These are phyloP conservation scores for Vitis cinerea DNA, from an alignment of 164 flowering plant species.

Conservation along the genomic window DNA sequence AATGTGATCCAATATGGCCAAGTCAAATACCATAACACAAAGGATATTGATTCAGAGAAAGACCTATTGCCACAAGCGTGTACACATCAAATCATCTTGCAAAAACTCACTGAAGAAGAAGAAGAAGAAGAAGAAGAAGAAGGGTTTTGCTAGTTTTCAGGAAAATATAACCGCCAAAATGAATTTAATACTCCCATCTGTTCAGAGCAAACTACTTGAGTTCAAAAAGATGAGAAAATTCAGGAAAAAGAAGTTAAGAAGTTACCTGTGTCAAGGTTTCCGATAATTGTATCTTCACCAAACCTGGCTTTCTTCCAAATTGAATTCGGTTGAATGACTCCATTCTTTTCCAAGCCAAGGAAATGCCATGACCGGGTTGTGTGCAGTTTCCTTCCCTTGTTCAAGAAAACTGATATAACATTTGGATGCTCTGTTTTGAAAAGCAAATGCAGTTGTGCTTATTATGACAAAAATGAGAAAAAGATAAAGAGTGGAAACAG, in stretches of 20 bases:
- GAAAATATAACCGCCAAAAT: too few species aligned
- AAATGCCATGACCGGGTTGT: conserved; percentile 76
- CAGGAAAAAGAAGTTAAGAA: background rate
- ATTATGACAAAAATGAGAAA: background rate
- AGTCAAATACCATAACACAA: background rate
- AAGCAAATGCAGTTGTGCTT: background rate
- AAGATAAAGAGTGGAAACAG: background rate
- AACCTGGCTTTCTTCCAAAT: conserved; percentile 61
- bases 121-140: background rate
- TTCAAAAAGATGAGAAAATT: background rate
- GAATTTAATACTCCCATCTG: too few species aligned
- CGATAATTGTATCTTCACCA: conserved; percentile 72
- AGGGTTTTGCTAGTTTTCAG: too few species aligned
- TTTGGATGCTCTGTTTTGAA: conserved; percentile 50
- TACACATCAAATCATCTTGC: conserved; percentile 1
- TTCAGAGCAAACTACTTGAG: background rate
- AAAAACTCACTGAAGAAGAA: background rate
- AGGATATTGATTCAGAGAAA: background rate
- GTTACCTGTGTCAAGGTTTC: conserved; percentile 70
- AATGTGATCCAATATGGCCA: background rate
- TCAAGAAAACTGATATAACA: conserved; percentile 60
- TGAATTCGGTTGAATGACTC: conserved; percentile 26
- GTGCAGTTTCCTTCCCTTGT: conserved; percentile 46
- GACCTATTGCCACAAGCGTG: background rate
- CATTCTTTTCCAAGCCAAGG: conserved; percentile 45